These are phyloP conservation scores for Piloderma croceum DNA, from an alignment of 768 basidiomycete genomes.

Conservation along the genomic window DNA sequence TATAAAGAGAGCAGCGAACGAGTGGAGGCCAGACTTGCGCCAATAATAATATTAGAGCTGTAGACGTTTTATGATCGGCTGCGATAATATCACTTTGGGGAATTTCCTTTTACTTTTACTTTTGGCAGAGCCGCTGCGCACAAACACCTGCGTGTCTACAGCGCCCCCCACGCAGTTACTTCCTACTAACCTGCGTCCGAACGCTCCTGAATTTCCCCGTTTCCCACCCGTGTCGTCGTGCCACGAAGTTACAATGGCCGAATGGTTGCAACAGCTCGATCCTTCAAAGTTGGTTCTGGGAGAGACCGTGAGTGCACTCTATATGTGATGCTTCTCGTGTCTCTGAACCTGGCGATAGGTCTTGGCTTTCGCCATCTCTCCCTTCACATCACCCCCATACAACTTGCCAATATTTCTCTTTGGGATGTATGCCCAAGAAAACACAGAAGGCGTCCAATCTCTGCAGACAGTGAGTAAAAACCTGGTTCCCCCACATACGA, in stretches of 20 bases:
- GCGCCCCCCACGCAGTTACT: background rate
- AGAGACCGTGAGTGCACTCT: constrained; percentile 30
- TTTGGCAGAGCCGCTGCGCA: too few species aligned
- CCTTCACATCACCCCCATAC: constrained; percentile 59
- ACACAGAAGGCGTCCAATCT: constrained; percentile 55
- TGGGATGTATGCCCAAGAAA: constrained; percentile 69
- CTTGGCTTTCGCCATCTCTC: constrained; percentile 49
- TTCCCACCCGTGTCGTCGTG: background rate
- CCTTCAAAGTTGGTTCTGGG: constrained; percentile 61
- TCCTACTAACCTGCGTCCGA: background rate
- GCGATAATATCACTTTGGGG: background rate
- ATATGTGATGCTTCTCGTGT: background rate
- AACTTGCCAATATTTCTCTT: constrained; percentile 83
- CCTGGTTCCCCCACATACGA: background rate
- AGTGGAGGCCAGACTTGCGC: too few species aligned
- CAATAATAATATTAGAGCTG: too few species aligned
- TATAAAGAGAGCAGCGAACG: constrained; percentile 47
- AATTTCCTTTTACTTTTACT: too few species aligned
- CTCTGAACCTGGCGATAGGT: constrained; percentile 32
- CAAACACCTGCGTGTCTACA: too few species aligned
- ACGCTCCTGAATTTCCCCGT: background rate
- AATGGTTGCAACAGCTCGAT: constrained; percentile 68
- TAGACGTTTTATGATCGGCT: too few species aligned
- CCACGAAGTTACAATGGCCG: constrained; percentile 49
- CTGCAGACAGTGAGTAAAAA: constrained; percentile 47